Evolutionary conservation across 1,284 basidiomycete species (phyloP), one percentile per base, ranked within the genome.

Genomic region (Ustanciosporium gigantosporum): DNA sequence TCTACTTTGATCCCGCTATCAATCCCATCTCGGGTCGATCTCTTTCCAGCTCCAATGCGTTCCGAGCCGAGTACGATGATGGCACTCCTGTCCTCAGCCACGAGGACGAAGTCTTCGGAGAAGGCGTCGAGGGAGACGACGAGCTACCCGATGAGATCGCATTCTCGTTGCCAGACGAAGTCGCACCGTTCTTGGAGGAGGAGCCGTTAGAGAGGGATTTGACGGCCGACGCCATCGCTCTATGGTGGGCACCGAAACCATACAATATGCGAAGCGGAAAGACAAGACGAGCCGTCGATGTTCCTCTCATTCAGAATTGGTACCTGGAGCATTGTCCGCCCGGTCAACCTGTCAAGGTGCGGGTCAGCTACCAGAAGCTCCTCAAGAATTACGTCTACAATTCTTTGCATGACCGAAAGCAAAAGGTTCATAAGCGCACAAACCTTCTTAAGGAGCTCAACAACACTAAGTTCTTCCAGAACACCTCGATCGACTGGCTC

Each of bases 381-480:
- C 84, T 98, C 61, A 99, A 98, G 80, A 89, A 88, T 75, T 98
- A 85, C 80, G 94, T 99, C 24, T 82, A 96, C 66, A 99, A 98
- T 79, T 90, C 93, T 79, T 82, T 99, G 21, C 88, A 90, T 74
- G 87, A 87, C 47, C 83, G 89, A 34, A 84, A 87, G 22, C 91
- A 96, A 78, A 98, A 96, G 81, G 87, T 95, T 3, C 94, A 94
- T 88, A 89, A 90, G 67, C 97, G 94, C 84, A 94, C 95, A 81
- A 95, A 95, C 76, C 78, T 98, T 41, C 94, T 98, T 84, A 84
- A 90, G 50, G 90, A 93, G 78, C 83, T 99, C 51, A 97, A 97
- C 81, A 88, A 90, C 36, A 99, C 95, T 56, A 98, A 98, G 81
- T 98, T 99, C 82, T 98, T 99, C 87, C 95, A 98, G 82, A 90